These are phyloP conservation scores for Pinguiococcus pyrenoidosus DNA, from an alignment of 108 stramenopile genomes.

Conservation along the genomic window DNA sequence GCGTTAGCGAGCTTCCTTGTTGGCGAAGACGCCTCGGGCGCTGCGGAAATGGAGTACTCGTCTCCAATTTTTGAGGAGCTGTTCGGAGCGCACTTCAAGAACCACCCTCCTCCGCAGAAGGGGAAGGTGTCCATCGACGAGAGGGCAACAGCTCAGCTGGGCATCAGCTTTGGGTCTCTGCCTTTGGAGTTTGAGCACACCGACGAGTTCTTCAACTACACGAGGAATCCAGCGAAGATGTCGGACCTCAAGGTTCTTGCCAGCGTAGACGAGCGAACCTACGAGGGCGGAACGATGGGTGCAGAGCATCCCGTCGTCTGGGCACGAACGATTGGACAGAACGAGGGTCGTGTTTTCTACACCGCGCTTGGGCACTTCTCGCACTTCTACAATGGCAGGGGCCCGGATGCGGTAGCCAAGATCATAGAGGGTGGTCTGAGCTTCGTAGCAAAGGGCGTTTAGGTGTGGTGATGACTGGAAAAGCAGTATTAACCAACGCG, in stretches of 20 bases:
- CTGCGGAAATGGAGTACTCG: no score
- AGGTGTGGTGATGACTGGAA: no score
- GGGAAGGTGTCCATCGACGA: slow-evolving; percentile 1
- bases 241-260: slow-evolving; percentile 8
- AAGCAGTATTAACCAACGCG: no score
- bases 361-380: no score
- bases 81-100: slow-evolving; percentile 15
- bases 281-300: slow-evolving; percentile 16
- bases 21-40: slow-evolving; percentile 17
- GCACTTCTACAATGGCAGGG: no score
- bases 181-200: slow-evolving; percentile 2
- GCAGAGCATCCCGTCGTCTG: slow-evolving; percentile 12
- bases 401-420: no score
- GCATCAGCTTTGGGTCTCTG: not conserved
- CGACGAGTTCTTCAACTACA: slow-evolving; percentile 22
- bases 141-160: no score
- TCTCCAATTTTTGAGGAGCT: slow-evolving; percentile 10
- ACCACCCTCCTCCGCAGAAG: slow-evolving; percentile 14
- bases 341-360: no score
- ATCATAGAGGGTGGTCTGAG: no score
- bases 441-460: no score
- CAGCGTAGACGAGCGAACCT: no score
- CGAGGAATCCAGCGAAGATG: no score
- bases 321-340: not conserved
- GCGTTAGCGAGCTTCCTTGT: slow-evolving; percentile 11